These are phyloP conservation scores for Yamadazyma taylorii DNA, from an alignment of 1,139 yeast species.

Conservation along the genomic window DNA sequence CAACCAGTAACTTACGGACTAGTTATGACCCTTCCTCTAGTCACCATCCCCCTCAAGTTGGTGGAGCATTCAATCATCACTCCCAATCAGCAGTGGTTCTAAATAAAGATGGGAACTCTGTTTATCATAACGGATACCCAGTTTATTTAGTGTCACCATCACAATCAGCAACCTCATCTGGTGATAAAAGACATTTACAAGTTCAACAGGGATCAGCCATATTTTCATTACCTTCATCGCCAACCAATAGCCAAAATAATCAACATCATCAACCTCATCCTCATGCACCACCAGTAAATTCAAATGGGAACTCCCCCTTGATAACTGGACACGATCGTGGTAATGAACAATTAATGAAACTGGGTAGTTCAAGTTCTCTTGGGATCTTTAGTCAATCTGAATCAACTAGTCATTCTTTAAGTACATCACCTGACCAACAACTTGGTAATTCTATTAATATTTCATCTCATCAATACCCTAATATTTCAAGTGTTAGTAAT, in stretches of 20 bases:
- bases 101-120: constrained; percentile 34
- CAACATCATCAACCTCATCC: neutral
- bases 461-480: constrained; percentile 1
- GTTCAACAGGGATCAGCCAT: constrained; percentile 26
- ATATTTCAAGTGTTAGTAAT: neutral
- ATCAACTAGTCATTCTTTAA: constrained; percentile 27
- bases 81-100: constrained; percentile 30
- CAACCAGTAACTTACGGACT: neutral
- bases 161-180: neutral
- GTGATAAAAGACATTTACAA: constrained; percentile 9
- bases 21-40: neutral
- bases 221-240: constrained; percentile 29
- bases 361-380: constrained; percentile 19
- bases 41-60: neutral
- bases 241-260: constrained; percentile 18
- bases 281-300: constrained; percentile 5
- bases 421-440: constrained; percentile 34
- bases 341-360: constrained; percentile 8
- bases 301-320: constrained; percentile 14
- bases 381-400: constrained; percentile 22
- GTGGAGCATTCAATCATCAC: constrained; percentile 11
- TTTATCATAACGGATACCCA: constrained; percentile 36
- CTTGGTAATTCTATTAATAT: neutral
- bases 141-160: constrained; percentile 34
- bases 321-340: constrained; percentile 6